These are phyloP conservation scores for Chrysophaeum taylorii DNA, from an alignment of 352 stramenopile genomes.

Conservation along the genomic window DNA sequence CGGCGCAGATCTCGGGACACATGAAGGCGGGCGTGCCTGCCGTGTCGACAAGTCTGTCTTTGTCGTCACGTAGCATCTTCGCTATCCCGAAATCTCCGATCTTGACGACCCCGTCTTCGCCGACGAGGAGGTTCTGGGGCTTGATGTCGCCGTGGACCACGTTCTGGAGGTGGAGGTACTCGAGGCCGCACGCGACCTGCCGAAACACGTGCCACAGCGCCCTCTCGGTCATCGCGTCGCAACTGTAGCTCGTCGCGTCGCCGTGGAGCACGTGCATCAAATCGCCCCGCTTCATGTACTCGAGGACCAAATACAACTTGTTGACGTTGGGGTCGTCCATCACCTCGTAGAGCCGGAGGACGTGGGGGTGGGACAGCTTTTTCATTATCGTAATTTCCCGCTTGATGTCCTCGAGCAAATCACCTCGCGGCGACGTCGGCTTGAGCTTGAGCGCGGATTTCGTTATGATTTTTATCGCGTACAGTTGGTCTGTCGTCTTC, in stretches of 20 bases:
- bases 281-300: conserved; percentile 81
- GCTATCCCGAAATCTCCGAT: conserved; percentile 80
- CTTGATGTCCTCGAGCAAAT: conserved; percentile 41
- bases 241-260: conserved; percentile 25
- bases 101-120: conserved; percentile 70
- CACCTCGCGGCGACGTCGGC: no score
- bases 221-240: conserved; percentile 31
- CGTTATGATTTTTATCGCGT: conserved; percentile 48
- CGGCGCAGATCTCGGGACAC: conserved; percentile 75
- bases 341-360: conserved; percentile 81
- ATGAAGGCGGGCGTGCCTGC: conserved; percentile 78
- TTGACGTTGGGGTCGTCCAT: conserved; percentile 77
- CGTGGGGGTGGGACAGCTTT: conserved; percentile 79
- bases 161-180: conserved; percentile 83
- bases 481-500: conserved; percentile 36
- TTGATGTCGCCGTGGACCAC: conserved; percentile 83
- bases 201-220: conserved; percentile 50
- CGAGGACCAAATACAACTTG: conserved; percentile 86
- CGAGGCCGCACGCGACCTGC: conserved; percentile 67
- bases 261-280: conserved; percentile 65
- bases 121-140: conserved; percentile 70
- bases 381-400: conserved; percentile 91
- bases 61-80: conserved; percentile 43
- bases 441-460: conserved; percentile 35
- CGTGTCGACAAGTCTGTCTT: conserved; percentile 31